Conservation (phyloP, 2,329 filamentous ascomycete species). For the Orbilia javanica region DNA sequence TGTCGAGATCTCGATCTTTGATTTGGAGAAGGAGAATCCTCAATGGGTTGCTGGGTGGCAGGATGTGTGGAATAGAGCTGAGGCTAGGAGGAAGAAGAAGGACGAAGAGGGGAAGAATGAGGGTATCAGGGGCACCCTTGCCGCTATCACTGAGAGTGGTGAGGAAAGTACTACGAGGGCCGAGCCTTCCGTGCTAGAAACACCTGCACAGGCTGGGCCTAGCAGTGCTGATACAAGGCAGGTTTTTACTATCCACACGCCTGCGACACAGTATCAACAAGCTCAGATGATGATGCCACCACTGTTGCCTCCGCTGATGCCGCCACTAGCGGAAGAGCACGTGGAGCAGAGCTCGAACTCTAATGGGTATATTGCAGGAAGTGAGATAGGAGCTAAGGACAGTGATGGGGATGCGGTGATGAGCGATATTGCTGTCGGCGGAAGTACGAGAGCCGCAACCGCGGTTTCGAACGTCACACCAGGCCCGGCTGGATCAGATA, state of each 20-base stretch:
- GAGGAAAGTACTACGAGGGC: conserved; percentile 35
- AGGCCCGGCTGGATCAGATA: conserved; percentile 28
- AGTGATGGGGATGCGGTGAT: conserved; percentile 57
- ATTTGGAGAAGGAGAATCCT: conserved; percentile 76
- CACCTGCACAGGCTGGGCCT: conserved; percentile 17
- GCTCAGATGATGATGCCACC: conserved; percentile 45
- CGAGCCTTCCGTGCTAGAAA: conserved; percentile 15
- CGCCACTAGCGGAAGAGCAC: conserved; percentile 43
- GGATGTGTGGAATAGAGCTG: conserved; percentile 78
- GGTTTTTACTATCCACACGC: conserved; percentile 28
- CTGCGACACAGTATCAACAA: conserved; percentile 31
- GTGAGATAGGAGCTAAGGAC: conserved; percentile 51
- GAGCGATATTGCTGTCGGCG: conserved; percentile 49
- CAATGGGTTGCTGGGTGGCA: conserved; percentile 71
- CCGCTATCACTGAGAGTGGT: conserved; percentile 39
- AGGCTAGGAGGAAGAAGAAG: conserved; percentile 78
- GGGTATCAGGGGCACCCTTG: conserved; percentile 55
- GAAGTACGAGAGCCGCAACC: conserved; percentile 12
- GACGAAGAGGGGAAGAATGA: conserved; percentile 69
- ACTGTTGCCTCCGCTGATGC: conserved; percentile 13
- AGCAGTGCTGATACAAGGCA: conserved; percentile 19
- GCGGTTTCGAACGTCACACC: conserved; percentile 9
- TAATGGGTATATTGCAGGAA: conserved; percentile 51
- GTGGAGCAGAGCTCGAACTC: conserved; percentile 25
- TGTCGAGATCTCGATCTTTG: conserved; percentile 90